Evolutionary conservation across 768 basidiomycete species (phyloP).

Genomic region (Dentipellis fragilis): DNA sequence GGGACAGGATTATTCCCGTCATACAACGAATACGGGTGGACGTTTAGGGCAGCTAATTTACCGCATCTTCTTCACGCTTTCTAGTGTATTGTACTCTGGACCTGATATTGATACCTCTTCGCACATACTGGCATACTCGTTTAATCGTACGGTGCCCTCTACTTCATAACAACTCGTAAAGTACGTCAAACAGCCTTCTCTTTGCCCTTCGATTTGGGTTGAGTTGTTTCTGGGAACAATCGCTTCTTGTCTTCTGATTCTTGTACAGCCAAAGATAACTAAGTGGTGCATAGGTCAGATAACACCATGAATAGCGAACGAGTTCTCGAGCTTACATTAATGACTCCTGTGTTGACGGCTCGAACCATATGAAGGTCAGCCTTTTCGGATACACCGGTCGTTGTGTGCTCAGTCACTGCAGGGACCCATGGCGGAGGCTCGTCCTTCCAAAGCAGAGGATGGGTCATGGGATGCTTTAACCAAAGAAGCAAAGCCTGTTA

Average conservation of each 20-base stretch:
- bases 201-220: not conserved
- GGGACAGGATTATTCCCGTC: conserved; percentile 90
- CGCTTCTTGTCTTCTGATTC: not conserved
- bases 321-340: conserved; percentile 42
- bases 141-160: not conserved
- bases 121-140: not conserved
- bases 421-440: conserved; percentile 78
- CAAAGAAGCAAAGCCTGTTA: conserved; percentile 4
- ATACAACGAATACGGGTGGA: conserved; percentile 93
- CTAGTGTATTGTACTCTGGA: not conserved
- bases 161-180: not conserved
- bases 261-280: not conserved
- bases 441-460: conserved; percentile 20
- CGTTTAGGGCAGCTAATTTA: conserved; percentile 36
- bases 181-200: not conserved
- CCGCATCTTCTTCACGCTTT: conserved; percentile 8
- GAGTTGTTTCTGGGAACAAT: not conserved
- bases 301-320: not conserved
- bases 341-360: conserved; percentile 75
- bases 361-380: conserved; percentile 69
- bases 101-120: not conserved
- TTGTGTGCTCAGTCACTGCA: conserved; percentile 59
- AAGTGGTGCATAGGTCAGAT: not conserved
- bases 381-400: conserved; percentile 48
- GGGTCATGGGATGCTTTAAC: conserved; percentile 7